Base-by-base conservation (phyloP, 306 rosid genomes). In the Corylus americana region DNA sequence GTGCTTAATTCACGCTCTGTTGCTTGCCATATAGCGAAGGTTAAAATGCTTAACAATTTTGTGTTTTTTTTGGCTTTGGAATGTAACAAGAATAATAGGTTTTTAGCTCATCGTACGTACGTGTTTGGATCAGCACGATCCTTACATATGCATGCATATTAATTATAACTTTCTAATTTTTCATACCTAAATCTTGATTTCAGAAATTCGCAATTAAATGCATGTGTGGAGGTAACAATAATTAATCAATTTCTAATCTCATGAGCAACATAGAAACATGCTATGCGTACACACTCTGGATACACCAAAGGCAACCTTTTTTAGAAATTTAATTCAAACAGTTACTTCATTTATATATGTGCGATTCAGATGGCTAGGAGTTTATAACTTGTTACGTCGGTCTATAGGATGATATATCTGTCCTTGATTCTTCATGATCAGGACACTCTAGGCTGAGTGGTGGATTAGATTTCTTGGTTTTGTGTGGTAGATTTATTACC, bases 391-490 rank as follows among this genome's bases (percentile, higher is more conserved):
- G 3, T 55, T 55, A 17, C n/a, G 59, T 18, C 61, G 25, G 0
- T 22, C 25, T n/a, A 7, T 8, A n/a, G 2, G 61, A 5, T 7
- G 61, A 8, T 55, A n/a, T 22, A 55, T 55, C 27, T 55, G 13
- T 3, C 29, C 64, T 58, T 58, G 64, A 55, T 55, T 17, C 25
- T 8, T 58, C 35, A 58, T 22, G 25, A 22, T 22, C 25, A 22
- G 9, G 64, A 58, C 12, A 25, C 64, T 25, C 64, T 20, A 4
- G 22, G 64, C 64, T 10, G 37, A 7, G 11, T 22, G 5, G n/a
- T 54, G 3, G n/a, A 54, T 17, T 54, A 54, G 20, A 54, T 57
- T 63, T 66, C 71, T 66, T 66, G 49, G 27, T 66, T 66, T 66
- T 66, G 22, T 66, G 48, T 3, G 48, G 13, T 67, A 8, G 49